Base-by-base conservation (phyloP, 306 rosid genomes). In the Pterocarpus macrocarpus region DNA sequence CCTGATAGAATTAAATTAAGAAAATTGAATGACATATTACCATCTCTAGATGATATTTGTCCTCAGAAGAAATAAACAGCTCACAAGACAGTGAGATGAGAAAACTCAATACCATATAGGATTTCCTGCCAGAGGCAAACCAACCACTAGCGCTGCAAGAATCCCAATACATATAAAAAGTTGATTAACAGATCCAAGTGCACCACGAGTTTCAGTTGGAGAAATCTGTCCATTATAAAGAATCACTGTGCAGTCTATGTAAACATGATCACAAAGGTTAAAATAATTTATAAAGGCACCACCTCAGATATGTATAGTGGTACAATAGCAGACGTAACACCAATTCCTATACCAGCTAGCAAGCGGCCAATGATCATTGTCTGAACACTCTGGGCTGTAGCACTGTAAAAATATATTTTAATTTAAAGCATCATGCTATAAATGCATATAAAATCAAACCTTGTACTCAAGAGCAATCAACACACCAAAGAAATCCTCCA, bases 301-400 rank as follows among this genome's bases (percentile, higher is more conserved):
- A 95, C 98, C 97, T 95, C 98, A 64, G 98, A 95, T 82, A 92
- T 95, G 87, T 95, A 95, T 15, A 95, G 91, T 59, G 98, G 98
- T 53, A 95, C 98, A 34, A 95, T 84, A n/a, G 98, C 92, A 47
- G 98, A 95, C 58, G 97, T 84, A 77, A 95, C 90, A 39, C 98
- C 98, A 36, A 95, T 95, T 45, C 98, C 98, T 55, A 95, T 87
- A 38, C 98, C 98, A 73, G 97, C 93, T 79, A 95, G 90, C 75
- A 88, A 73, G 71, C 97, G 97, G 39, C 98, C 98, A 66, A 92
- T 70, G 67, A 95, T 92, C 92, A 95, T 91, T 55, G 90, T 85
- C 70, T 92, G 92, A 73, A 95, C 97, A 87, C 92, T 92, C 87
- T 89, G 94, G 61, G 98, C 94, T 0, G 94, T 89, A 50, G 95